A percentile compares a stretch with the other conserved stretches of the same genome.
Evolutionary conservation across 2,329 filamentous ascomycete species (phyloP).

Genomic region (Colletotrichum ledebouriae): DNA sequence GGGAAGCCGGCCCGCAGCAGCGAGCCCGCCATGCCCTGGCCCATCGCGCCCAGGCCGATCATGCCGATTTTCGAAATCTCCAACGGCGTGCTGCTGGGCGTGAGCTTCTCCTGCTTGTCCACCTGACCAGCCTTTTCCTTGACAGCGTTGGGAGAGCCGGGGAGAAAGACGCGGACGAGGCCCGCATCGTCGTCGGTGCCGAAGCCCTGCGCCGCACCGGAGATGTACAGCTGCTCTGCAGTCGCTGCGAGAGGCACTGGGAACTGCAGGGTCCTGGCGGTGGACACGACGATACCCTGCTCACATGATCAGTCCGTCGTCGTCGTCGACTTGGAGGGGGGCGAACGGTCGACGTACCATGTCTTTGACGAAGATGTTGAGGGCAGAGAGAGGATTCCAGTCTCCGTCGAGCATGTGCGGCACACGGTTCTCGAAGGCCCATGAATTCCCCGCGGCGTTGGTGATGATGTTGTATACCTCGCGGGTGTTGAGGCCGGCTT

Average conservation of each 20-base stretch:
- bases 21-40: constrained; percentile 54
- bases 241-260: constrained; percentile 53
- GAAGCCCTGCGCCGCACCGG: constrained; percentile 47
- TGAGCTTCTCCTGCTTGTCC: constrained; percentile 31
- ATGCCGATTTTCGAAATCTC: constrained; percentile 51
- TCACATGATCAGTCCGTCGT: neutral
- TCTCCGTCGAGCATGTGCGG: constrained; percentile 66
- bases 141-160: constrained; percentile 37
- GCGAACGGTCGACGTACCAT: constrained; percentile 46
- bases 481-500: constrained; percentile 58
- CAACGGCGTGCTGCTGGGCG: constrained; percentile 44
- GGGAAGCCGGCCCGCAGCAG: constrained; percentile 50
- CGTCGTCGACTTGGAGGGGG: neutral
- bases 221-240: constrained; percentile 51
- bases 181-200: constrained; percentile 49
- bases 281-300: constrained; percentile 49
- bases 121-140: constrained; percentile 40
- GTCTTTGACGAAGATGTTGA: constrained; percentile 54
- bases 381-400: constrained; percentile 54
- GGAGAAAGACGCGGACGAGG: constrained; percentile 48
- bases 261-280: constrained; percentile 49
- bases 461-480: constrained; percentile 49
- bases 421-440: constrained; percentile 70
- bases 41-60: constrained; percentile 56
- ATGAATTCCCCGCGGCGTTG: constrained; percentile 54